Base-by-base conservation (phyloP, 352 stramenopile species). In the Globisporangium megalacanthum region DNA sequence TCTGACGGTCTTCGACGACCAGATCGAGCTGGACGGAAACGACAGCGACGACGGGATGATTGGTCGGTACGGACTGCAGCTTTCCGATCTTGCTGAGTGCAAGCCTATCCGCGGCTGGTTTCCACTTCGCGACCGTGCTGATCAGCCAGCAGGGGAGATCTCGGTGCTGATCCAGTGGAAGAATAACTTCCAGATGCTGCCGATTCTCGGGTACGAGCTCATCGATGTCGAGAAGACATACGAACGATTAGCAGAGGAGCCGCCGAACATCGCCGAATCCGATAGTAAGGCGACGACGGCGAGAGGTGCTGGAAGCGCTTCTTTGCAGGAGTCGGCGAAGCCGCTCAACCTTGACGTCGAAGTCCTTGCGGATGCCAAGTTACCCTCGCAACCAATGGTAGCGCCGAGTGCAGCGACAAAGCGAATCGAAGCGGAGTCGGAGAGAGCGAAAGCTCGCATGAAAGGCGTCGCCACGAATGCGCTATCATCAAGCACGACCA, bases 1-100 rank as follows among this genome's bases (percentile, higher is more conserved):
- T 72, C 71, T 96, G 25, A 95, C 85, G 9, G 79, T 96, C 0
- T 94, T 97, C 66, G 86, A 96, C 60, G 87, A 95, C 39, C 64
- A 87, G 64, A 60, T 64, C 10, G 72, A 83, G 14, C 31, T 75
- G 5, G 64, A 77, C 15, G 56, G 65, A 10, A 66, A 54, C 33
- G 58, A 49, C 17, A 54, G 75, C 20, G 63, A 77, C 29, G 76
- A 88, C 35, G 85, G 79, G 1, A 61, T 94, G 41, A 70, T 97
- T 54, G 88, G 88, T 0, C 79, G 75, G n/a, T 86, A 73, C 46
- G 76, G 75, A 7, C 19, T 97, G n/a, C 51, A 70, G 33, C 68
- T 97, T 9, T 67, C 73, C 0, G 68, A 86, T 31, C 70, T 97
- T 25, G 69, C 79, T 0, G 72, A 86, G 22, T 88, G 89, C 7